Evolutionary conservation across 2,329 filamentous ascomycete species (phyloP).

Genomic region (Graphilbum sp.): DNA sequence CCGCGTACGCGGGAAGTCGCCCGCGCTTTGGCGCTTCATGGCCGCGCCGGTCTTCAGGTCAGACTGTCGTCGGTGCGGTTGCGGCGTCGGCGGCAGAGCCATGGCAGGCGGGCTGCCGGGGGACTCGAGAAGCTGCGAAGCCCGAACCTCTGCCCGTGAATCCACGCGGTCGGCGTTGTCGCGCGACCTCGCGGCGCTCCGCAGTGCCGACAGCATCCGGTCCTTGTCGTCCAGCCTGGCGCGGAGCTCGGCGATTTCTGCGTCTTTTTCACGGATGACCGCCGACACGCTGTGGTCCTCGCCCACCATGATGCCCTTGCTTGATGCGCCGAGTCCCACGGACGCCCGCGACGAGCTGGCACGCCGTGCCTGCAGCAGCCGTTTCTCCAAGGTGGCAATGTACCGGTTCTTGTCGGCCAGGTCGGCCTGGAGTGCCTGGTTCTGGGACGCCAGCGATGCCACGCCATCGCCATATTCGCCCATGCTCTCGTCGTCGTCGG

Average conservation of each 20-base stretch:
- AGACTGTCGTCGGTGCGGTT: constrained; percentile 1
- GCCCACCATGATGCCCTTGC: constrained; percentile 50
- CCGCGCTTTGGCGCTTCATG: constrained; percentile 4
- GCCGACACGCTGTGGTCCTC: constrained; percentile 63
- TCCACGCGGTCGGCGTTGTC: constrained; percentile 53
- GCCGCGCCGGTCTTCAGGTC: constrained; percentile 1
- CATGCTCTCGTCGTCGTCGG: constrained; percentile 51
- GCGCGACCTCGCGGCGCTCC: constrained; percentile 69
- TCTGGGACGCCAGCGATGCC: constrained; percentile 69
- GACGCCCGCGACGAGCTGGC: constrained; percentile 83
- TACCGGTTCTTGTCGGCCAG: constrained; percentile 94
- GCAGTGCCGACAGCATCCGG: constrained; percentile 74
- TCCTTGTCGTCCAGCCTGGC: constrained; percentile 88
- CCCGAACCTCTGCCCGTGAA: constrained; percentile 16
- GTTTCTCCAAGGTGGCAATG: constrained; percentile 83
- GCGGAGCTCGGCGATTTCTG: constrained; percentile 81
- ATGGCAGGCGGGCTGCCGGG: constrained; percentile 13
- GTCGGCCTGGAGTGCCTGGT: constrained; percentile 85
- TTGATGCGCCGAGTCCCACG: constrained; percentile 42
- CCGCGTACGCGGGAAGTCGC: constrained; percentile 26
- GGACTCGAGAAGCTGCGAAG: constrained; percentile 17
- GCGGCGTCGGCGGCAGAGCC: constrained; percentile 10
- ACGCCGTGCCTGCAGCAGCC: constrained; percentile 74
- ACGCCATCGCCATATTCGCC: constrained; percentile 79
- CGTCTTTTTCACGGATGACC: constrained; percentile 72